Conservation (phyloP, 2,329 filamentous ascomycete species). For the Thelonectria discophora region DNA sequence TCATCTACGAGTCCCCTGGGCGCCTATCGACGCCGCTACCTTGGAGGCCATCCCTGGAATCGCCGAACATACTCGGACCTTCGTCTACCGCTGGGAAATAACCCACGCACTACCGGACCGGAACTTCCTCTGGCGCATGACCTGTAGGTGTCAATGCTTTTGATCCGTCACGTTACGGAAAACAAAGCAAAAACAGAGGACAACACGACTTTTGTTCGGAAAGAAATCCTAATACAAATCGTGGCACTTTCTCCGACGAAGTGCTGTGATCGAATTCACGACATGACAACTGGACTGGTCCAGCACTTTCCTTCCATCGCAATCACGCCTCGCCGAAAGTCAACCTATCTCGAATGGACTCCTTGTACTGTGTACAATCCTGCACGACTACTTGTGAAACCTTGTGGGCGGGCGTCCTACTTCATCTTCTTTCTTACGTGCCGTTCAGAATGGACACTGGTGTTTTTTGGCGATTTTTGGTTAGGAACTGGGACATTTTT, state of each 20-base stretch:
- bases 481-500: slow-evolving; percentile 26
- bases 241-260: slow-evolving; percentile 16
- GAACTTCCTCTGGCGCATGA: slow-evolving; percentile 30
- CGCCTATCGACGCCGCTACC: slow-evolving; percentile 30
- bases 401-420: slow-evolving; percentile 14
- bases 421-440: slow-evolving; percentile 24
- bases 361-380: slow-evolving; percentile 21
- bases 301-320: slow-evolving; percentile 23
- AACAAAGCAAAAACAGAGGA: slow-evolving; percentile 12
- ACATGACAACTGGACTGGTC: slow-evolving; percentile 19
- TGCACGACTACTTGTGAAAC: slow-evolving; percentile 7
- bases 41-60: slow-evolving; percentile 31
- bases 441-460: slow-evolving; percentile 31
- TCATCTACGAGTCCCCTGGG: slow-evolving; percentile 23
- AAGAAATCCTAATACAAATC: slow-evolving; percentile 40
- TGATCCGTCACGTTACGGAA: slow-evolving; percentile 7
- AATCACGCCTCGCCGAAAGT: slow-evolving; percentile 28
- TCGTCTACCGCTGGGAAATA: slow-evolving; percentile 52
- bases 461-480: slow-evolving; percentile 38
- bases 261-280: slow-evolving; percentile 21
- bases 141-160: neutral
- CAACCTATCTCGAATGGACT: slow-evolving; percentile 3
- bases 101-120: slow-evolving; percentile 32
- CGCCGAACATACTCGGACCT: slow-evolving; percentile 47
- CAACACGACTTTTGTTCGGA: slow-evolving; percentile 7